These are phyloP conservation scores for Tylopilus plumbeoviolaceoides DNA, from an alignment of 768 basidiomycete genomes.

Conservation along the genomic window DNA sequence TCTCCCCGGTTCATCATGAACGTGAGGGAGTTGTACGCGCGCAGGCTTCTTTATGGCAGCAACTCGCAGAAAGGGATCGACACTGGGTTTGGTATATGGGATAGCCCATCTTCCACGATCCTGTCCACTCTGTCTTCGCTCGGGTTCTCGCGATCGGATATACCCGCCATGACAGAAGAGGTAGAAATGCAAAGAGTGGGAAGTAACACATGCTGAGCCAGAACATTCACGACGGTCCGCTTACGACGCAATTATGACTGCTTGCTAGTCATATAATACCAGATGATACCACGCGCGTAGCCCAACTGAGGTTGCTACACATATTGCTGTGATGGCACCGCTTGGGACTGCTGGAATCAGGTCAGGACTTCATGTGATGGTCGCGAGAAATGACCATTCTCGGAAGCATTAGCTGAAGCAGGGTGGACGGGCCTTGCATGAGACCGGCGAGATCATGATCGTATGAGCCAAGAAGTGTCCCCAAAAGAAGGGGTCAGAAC, in stretches of 20 bases:
- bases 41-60: background rate
- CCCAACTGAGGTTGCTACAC: background rate
- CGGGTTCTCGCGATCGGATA: background rate
- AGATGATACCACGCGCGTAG: background rate
- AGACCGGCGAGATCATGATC: too few species aligned
- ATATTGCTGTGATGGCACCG: too few species aligned
- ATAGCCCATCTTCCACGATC: background rate
- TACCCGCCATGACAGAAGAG: background rate
- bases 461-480: background rate
- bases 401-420: background rate
- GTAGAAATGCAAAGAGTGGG: conserved; percentile 7
- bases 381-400: background rate
- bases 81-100: conserved; percentile 12
- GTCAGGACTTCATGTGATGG: background rate
- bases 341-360: too few species aligned
- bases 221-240: background rate
- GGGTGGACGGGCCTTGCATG: background rate
- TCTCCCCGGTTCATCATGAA: background rate
- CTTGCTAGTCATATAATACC: background rate
- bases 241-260: background rate
- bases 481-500: background rate
- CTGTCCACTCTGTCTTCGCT: background rate
- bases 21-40: background rate
- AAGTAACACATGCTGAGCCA: too few species aligned
- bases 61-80: background rate